phyloP scores from a whole-genome alignment of 1,284 basidiomycete species.

The Ustilago cynodontis region DNA sequence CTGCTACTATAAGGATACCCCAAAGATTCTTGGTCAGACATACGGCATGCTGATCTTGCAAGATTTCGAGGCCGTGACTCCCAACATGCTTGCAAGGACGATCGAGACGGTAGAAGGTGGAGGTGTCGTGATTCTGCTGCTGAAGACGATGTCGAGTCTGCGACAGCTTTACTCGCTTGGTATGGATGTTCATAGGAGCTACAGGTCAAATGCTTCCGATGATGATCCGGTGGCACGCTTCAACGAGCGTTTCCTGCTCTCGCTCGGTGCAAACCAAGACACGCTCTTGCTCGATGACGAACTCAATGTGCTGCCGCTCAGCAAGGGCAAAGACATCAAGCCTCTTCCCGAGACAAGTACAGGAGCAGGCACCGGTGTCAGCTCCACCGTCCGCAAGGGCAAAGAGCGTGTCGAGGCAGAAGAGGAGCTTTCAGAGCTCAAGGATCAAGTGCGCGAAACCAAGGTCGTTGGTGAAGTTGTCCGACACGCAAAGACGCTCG shows the following conservation, averaged over 20 bases:
- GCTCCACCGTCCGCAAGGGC: conserved; percentile 72
- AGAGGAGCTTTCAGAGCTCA: conserved; percentile 82
- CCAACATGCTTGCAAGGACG: conserved; percentile 94
- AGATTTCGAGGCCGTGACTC: conserved; percentile 98
- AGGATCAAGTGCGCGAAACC: conserved; percentile 83
- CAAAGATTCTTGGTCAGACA: conserved; percentile 83
- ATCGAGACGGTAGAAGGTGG: conserved; percentile 99
- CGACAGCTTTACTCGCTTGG: conserved; percentile 94
- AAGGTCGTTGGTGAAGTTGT: conserved; percentile 90
- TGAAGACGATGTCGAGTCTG: conserved; percentile 95
- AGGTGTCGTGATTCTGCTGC: conserved; percentile 87
- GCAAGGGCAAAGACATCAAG: conserved; percentile 92
- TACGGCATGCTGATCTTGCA: conserved; percentile 98
- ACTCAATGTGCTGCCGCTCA: conserved; percentile 95
- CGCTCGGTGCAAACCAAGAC: conserved; percentile 82
- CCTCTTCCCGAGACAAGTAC: conserved; percentile 75
- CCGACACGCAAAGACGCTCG: conserved; percentile 90
- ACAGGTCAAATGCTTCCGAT: conserved; percentile 85
- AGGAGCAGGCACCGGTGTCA: conserved; percentile 54
- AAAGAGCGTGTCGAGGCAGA: conserved; percentile 73
- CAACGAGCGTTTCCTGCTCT: conserved; percentile 87
- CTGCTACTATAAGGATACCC: conserved; percentile 71
- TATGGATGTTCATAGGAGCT: conserved; percentile 82
- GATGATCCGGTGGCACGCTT: conserved; percentile 92
- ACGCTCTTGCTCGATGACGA: conserved; percentile 97